Evolutionary conservation across 129 eudicot species (phyloP).

Genomic region (Silybum marianum): DNA sequence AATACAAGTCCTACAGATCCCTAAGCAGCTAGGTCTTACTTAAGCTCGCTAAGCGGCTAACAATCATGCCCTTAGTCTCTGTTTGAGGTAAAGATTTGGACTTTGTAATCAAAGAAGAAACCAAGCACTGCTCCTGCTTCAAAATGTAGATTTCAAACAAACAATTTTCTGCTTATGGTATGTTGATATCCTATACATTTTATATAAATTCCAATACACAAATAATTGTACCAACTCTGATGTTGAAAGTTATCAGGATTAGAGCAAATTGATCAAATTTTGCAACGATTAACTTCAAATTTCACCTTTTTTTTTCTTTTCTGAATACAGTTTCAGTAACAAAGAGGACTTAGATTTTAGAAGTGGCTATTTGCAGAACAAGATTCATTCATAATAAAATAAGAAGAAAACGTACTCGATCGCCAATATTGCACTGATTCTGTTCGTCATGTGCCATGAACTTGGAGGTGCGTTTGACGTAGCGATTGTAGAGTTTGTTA

Average conservation of each 20-base stretch:
- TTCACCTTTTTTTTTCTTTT: background rate
- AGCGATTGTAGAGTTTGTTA: conserved; percentile 79
- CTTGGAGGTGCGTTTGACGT: conserved; percentile 86
- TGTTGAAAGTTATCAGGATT: background rate
- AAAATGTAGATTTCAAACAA: background rate
- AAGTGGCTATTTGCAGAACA: background rate
- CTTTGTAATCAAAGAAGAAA: background rate
- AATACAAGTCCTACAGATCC: no score
- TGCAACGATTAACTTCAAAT: background rate
- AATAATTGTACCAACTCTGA: background rate
- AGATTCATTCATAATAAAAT: background rate
- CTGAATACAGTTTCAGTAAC: background rate
- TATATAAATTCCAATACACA: background rate
- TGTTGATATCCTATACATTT: background rate
- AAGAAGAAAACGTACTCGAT: conserved; percentile 52
- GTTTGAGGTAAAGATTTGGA: background rate
- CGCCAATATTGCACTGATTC: conserved; percentile 82
- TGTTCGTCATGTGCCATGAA: conserved; percentile 96
- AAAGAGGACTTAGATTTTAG: background rate
- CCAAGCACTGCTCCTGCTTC: background rate
- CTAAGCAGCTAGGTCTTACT: no score
- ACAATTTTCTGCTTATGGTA: background rate
- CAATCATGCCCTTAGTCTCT: background rate
- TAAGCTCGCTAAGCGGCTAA: no score
- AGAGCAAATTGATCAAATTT: background rate